Evolutionary conservation across 345 rosid genomes (phyloP), one percentile per base, ranked within the genome.

Genomic region (Reutealis trisperma): DNA sequence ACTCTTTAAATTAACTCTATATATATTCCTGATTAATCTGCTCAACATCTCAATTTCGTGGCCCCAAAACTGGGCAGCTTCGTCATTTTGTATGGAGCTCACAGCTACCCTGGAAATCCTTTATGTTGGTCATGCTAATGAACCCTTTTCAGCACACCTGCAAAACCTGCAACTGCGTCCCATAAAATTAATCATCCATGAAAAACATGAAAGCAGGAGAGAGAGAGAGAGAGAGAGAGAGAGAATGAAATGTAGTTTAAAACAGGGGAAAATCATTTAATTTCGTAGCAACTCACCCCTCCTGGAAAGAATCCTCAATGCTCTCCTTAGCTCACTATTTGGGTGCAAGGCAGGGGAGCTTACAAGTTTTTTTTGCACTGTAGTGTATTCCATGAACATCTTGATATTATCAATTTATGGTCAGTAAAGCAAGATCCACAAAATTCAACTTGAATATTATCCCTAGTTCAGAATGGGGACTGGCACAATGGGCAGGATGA

Each of bases 401-500:
- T 45, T 21, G 21, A 18, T 7, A 22, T 21, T 8, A 16, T 10
- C 24, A 22, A 42, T 0, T 51, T 51, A 51, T 13, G 9, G 19
- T 27, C 8, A 30, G 25, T 19, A 6, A 8, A 3, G 25, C 11
- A 58, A 55, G 59, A 9, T 25, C 67, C 45, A 45, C 8, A 7
- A 54, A 12, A 55, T 72, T 18, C n/a, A 21, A 27, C 59, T 42
- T 25, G 59, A 24, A 60, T 16, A 5, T 34, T 63, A 49, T 18
- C 19, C 16, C 21, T 18, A 76, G 67, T 42, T 87, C 90, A 92
- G 79, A 92, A 93, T 57, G 96, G 94, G 83, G 99, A 95, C 80
- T 95, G 98, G 83, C 99, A 93, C 82, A 95, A 74, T 15, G 99
- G 99, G 81, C 98, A 95, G 37, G 91, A 85, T 80, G 96, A 90